Evolutionary conservation across 371 early-diverging fungal species (phyloP).

Genomic region (Haplosporangium sp.): DNA sequence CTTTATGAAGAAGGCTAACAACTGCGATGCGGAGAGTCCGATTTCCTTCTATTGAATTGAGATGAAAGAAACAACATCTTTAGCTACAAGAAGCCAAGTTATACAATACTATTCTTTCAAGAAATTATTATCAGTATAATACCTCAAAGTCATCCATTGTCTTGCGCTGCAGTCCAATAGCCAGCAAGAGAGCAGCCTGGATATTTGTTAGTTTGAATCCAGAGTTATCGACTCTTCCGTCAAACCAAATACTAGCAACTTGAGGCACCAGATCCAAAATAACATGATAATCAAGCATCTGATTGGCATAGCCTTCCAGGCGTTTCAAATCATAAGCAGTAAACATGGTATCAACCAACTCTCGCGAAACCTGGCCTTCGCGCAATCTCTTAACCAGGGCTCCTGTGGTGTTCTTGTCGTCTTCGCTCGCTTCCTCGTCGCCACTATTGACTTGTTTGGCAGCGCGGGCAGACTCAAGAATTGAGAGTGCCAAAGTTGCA

Average conservation of each 20-base stretch:
- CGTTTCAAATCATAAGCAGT: conserved; percentile 94
- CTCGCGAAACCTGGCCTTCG: conserved; percentile 56
- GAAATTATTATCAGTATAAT: neutral
- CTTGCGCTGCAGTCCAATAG: conserved; percentile 93
- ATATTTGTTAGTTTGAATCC: conserved; percentile 83
- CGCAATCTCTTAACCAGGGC: conserved; percentile 31
- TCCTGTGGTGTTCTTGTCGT: conserved; percentile 18
- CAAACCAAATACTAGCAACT: conserved; percentile 85
- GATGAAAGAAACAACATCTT: neutral
- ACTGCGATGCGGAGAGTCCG: conserved; percentile 84
- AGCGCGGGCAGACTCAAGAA: conserved; percentile 79
- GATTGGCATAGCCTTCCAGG: conserved; percentile 93
- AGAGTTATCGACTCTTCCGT: conserved; percentile 64
- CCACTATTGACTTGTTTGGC: conserved; percentile 54
- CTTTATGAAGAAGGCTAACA: conserved; percentile 95
- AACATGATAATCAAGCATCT: conserved; percentile 96
- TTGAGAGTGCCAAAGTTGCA: conserved; percentile 82
- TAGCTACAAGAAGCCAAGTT: neutral
- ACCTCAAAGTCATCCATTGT: conserved; percentile 85
- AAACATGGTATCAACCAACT: conserved; percentile 73
- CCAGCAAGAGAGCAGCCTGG: conserved; percentile 88
- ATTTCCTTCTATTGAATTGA: conserved; percentile 71
- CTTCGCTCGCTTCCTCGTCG: conserved; percentile 32
- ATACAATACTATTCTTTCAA: neutral
- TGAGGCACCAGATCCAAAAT: conserved; percentile 92